A percentile compares a stretch with the other conserved stretches of the same genome.
phyloP scores from a whole-genome alignment of 257 asterid species.

The Nicotiana tomentosiformis region DNA sequence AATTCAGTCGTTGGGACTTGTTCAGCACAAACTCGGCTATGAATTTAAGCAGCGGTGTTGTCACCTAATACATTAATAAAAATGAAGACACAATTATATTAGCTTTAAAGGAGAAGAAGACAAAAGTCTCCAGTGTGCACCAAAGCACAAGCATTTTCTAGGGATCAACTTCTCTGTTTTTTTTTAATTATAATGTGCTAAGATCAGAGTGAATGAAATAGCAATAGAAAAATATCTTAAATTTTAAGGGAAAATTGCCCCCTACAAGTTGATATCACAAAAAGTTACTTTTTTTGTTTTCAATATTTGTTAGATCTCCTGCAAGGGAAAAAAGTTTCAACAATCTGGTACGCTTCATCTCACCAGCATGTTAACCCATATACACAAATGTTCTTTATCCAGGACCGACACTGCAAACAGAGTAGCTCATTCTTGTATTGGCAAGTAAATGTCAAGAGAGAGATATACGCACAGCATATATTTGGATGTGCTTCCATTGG shows the following conservation, averaged over 20 bases:
- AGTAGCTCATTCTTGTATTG: not conserved
- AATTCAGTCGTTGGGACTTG: conserved; percentile 88
- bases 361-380: not conserved
- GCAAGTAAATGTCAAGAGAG: not conserved
- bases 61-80: conserved; percentile 53
- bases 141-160: not conserved
- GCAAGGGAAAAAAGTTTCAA: not conserved
- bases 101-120: not conserved
- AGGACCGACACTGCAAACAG: not conserved
- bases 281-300: not conserved
- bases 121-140: not conserved
- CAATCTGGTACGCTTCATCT: not conserved
- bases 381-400: not conserved
- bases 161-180: not conserved
- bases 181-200: too few species aligned
- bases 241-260: not conserved
- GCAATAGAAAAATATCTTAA: not conserved
- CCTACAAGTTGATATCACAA: not conserved
- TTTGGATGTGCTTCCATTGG: not conserved
- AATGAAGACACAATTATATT: not conserved
- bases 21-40: conserved; percentile 90
- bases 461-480: not conserved
- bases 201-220: too few species aligned
- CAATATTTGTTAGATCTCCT: not conserved
- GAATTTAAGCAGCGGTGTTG: conserved; percentile 90